Base-by-base conservation (phyloP, 177 flowering plant genomes). In the Telopea speciosissima region DNA sequence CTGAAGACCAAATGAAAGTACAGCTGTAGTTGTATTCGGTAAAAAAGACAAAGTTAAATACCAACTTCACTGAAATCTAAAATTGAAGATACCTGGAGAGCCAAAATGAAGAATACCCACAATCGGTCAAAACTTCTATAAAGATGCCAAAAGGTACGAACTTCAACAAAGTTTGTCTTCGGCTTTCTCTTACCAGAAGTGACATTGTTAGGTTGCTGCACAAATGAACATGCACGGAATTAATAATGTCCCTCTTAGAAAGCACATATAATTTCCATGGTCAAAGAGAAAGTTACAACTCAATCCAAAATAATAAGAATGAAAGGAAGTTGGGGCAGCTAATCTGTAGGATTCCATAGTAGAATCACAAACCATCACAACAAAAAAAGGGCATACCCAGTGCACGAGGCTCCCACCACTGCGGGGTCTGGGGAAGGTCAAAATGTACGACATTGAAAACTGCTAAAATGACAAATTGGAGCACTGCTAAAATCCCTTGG, bases 161-260 rank as follows among this genome's bases (percentile, higher is more conserved):
- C 83, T 88, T 95, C 99, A 68, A 92, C 99, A 85, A 95, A 95
- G 79, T 91, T 92, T 69, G 97, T 89, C 82, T 95, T 95, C 14
- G 97, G 93, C 72, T 86, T 92, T 75, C 83, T 88, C 82, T 83
- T 85, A 64, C 92, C 97, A 63, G 78, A 23, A 65, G 75, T 54
- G 21, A 74, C 81, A 75, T 86, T 84, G 63, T 83, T 78, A 24
- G 65, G 68, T 60, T 72, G 78, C 89, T 85, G 85, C 58, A 61
- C 52, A 40, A 59, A 52, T 68, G 19, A 40, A 3, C 33, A 65
- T 23, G 54, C 13, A 70, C 54, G 66, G 36, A 62, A 24, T 58
- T 24, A 16, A 22, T 5, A 49, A 56, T 23, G 25, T 25, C n/a
- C n/a, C 58, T 56, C 58, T 19, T n/a, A 24, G 62, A 21, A 54